phyloP scores from a whole-genome alignment of 257 asterid genomes.

The Apocynum venetum region DNA sequence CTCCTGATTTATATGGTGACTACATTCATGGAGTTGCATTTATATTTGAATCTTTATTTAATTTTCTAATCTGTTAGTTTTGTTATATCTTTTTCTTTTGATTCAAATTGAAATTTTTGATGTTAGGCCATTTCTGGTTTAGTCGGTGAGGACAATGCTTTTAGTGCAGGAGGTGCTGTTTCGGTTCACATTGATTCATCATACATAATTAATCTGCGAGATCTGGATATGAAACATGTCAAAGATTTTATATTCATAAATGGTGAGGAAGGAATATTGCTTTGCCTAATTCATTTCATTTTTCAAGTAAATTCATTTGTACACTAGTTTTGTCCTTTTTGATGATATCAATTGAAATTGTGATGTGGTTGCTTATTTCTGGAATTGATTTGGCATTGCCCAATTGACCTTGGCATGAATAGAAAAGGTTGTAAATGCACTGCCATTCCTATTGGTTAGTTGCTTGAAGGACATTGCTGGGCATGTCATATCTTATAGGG shows the following conservation, averaged over 20 bases:
- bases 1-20: background rate
- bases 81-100: constrained; percentile 11
- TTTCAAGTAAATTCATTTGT: background rate
- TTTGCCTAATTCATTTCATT: constrained; percentile 9
- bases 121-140: constrained; percentile 85
- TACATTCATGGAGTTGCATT: background rate
- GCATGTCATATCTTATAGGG: background rate
- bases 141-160: constrained; percentile 69
- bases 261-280: constrained; percentile 54
- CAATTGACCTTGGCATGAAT: background rate
- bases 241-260: constrained; percentile 79
- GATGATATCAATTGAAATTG: background rate
- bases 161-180: constrained; percentile 51
- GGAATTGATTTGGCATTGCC: background rate
- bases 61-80: constrained; percentile 15
- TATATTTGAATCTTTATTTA: background rate
- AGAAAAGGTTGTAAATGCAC: background rate
- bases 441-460: background rate
- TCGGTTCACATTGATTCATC: constrained; percentile 92
- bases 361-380: background rate
- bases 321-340: background rate
- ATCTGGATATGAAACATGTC: constrained; percentile 91
- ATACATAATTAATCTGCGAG: constrained; percentile 62
- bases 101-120: constrained; percentile 30
- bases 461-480: background rate